Evolutionary conservation across 2,329 filamentous ascomycete species (phyloP).

Genomic region (Cercospora sesami): DNA sequence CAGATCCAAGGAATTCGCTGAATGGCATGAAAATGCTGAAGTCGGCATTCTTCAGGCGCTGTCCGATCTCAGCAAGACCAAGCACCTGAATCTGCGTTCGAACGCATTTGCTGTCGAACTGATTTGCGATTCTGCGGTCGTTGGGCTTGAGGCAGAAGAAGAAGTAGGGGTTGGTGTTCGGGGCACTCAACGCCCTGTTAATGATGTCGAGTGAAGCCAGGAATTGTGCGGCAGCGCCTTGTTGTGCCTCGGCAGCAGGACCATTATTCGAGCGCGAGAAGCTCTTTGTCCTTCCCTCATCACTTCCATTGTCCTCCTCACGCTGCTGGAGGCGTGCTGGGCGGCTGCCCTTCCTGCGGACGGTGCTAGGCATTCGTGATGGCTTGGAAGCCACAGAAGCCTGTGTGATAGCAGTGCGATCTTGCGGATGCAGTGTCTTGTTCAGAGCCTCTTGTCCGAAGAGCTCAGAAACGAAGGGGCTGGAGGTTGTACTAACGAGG

Average conservation of each 20-base stretch:
- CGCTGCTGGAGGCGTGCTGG: conserved; percentile 45
- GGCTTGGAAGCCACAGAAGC: conserved; percentile 96
- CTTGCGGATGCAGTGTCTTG: conserved; percentile 88
- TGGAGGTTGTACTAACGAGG: conserved; percentile 83
- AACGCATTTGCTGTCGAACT: conserved; percentile 98
- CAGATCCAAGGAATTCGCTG: conserved; percentile 86
- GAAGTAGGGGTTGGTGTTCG: conserved; percentile 90
- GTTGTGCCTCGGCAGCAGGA: conserved; percentile 54
- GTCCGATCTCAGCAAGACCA: conserved; percentile 95
- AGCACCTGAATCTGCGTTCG: conserved; percentile 91
- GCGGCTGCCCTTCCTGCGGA: conserved; percentile 70
- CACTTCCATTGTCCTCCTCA: conserved; percentile 48
- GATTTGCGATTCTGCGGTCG: conserved; percentile 93
- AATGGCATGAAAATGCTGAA: conserved; percentile 96
- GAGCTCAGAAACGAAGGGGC: conserved; percentile 81
- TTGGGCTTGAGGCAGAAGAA: conserved; percentile 98
- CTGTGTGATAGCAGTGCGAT: conserved; percentile 88
- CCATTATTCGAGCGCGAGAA: conserved; percentile 42
- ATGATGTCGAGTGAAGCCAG: conserved; percentile 86
- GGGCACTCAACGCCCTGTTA: conserved; percentile 77
- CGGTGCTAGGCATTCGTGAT: conserved; percentile 87
- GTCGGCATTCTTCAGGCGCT: conserved; percentile 86
- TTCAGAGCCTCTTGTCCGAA: conserved; percentile 96
- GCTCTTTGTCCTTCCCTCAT: conserved; percentile 34
- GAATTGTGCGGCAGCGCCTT: conserved; percentile 92